Evolutionary conservation across 306 rosid genomes (phyloP).

Genomic region (Rosa persica): DNA sequence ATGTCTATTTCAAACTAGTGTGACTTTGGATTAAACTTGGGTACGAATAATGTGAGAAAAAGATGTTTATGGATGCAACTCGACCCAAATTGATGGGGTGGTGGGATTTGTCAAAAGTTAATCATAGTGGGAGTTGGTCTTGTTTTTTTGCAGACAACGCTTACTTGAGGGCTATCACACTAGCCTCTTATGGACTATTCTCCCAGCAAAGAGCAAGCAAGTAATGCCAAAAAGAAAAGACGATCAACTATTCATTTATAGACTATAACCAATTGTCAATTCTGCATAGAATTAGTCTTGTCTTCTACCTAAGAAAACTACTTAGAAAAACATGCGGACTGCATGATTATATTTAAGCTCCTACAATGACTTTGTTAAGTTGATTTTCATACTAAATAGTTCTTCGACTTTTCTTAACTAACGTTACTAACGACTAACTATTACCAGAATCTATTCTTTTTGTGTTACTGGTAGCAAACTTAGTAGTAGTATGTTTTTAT

Average conservation of each 20-base stretch:
- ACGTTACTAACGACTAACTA: no score
- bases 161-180: conserved; percentile 32
- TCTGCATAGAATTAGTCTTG: conserved; percentile 3
- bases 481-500: no score
- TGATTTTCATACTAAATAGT: background rate
- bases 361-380: background rate
- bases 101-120: conserved; percentile 45
- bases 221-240: conserved; percentile 53
- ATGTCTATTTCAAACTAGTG: conserved; percentile 21
- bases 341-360: background rate
- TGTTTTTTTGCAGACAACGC: conserved; percentile 28
- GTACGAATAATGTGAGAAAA: background rate
- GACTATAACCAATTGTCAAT: background rate
- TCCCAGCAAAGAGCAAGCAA: conserved; percentile 47
- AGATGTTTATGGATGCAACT: conserved; percentile 16
- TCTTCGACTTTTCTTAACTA: no score
- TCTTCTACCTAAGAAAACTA: background rate
- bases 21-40: conserved; percentile 15
- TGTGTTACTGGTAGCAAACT: no score
- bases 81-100: conserved; percentile 10
- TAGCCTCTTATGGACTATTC: conserved; percentile 22
- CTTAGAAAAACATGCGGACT: background rate
- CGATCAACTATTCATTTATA: conserved; percentile 29
- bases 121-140: conserved; percentile 66
- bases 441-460: no score